These are phyloP conservation scores for Colletotrichum lentis DNA, from an alignment of 2,329 filamentous ascomycete species.

Conservation along the genomic window DNA sequence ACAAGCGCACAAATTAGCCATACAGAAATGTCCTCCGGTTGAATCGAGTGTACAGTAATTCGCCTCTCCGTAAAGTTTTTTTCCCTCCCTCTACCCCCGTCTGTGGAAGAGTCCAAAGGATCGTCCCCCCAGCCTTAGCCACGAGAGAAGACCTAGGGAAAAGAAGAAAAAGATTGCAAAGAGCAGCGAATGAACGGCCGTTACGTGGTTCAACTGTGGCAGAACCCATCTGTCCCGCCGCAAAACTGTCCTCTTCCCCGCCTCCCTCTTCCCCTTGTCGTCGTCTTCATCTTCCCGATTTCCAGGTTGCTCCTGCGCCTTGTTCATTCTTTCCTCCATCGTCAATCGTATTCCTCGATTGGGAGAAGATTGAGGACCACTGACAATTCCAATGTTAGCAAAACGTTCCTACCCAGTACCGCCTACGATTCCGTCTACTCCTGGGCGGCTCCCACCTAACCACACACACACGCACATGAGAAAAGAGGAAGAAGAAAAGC, in stretches of 20 bases:
- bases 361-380: constrained; percentile 19
- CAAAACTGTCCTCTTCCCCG: constrained; percentile 3
- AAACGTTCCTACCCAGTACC: neutral
- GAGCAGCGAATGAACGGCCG: constrained; percentile 34
- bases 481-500: neutral
- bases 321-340: neutral
- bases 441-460: constrained; percentile 5
- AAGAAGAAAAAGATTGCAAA: constrained; percentile 16
- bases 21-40: constrained; percentile 15
- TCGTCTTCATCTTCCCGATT: neutral
- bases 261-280: constrained; percentile 3
- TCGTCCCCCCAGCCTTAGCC: constrained; percentile 12
- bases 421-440: constrained; percentile 15
- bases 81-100: too few relatives aligned
- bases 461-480: neutral
- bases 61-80: constrained; percentile 8
- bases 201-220: constrained; percentile 37
- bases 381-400: constrained; percentile 31
- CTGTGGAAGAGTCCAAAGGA: constrained; percentile 20
- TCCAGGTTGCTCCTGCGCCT: neutral
- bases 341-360: neutral
- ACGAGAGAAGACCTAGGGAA: constrained; percentile 7
- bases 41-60: constrained; percentile 23
- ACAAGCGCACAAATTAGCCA: constrained; percentile 23
- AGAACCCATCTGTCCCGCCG: constrained; percentile 34